Evolutionary conservation across 208 protist species (phyloP), one percentile per base, ranked within the genome.

Genomic region (Borovskyia barvae): DNA sequence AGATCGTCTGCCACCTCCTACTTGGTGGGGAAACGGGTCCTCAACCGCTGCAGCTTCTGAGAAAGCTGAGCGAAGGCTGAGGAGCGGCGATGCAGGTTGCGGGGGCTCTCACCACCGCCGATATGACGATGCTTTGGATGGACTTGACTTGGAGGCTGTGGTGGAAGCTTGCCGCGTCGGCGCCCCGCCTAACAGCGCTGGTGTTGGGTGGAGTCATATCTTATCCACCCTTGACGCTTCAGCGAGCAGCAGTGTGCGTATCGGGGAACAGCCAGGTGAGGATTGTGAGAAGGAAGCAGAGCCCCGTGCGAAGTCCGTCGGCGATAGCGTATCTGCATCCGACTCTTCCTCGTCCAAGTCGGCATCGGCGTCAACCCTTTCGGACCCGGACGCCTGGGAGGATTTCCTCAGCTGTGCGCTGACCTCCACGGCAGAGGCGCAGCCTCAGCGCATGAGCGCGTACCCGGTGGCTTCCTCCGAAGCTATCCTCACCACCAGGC

Each of bases 81-180:
- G n/a, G n/a, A n/a, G n/a, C n/a, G n/a, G n/a, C n/a, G n/a, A n/a
- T n/a, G n/a, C n/a, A n/a, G n/a, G n/a, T n/a, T n/a, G n/a, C n/a
- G n/a, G n/a, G n/a, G n/a, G n/a, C n/a, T n/a, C n/a, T n/a, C n/a
- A 14, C 4, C 19, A 22, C 9, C 49, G 1, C 3, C n/a, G 32
- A 36, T 41, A 45, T n/a, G 35, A 30, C 2, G 48, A 45, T 12
- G 64, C 64, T 5, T 28, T 71, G 49, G 32, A 22, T 1, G 55
- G 64, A 4, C 19, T 29, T 19, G 77, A 82, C 55, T 73, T 88
- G 33, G 77, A 84, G 15, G 49, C 64, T 0, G 68, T 88, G 24
- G 47, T 73, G 0, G 37, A 67, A 17, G 24, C 68, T 5, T 82
- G 77, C 25, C 59, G 59, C 11, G 45, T 77, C 19, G 52, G 30